These are phyloP conservation scores for Lathyrus aphaca DNA, from an alignment of 306 rosid genomes.

Conservation along the genomic window DNA sequence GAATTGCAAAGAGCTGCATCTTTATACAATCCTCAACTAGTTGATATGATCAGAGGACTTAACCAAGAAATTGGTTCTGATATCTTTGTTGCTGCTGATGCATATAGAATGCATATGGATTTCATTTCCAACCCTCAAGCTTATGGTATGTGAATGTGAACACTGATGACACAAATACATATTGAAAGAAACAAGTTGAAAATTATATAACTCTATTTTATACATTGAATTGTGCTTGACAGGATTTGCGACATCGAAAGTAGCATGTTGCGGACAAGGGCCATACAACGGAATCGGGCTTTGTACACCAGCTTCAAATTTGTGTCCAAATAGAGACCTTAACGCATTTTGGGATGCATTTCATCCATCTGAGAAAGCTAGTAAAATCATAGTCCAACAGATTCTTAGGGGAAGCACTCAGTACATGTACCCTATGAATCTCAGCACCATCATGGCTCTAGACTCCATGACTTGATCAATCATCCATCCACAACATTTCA, in stretches of 20 bases:
- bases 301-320: slow-evolving; percentile 63
- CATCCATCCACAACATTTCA: not conserved
- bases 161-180: too few relatives aligned
- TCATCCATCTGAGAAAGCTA: slow-evolving; percentile 80
- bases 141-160: slow-evolving; percentile 50
- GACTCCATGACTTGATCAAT: slow-evolving; percentile 48
- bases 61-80: slow-evolving; percentile 55
- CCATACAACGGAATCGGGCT: slow-evolving; percentile 79
- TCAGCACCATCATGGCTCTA: slow-evolving; percentile 64
- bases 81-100: slow-evolving; percentile 64
- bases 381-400: slow-evolving; percentile 57
- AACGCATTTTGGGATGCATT: slow-evolving; percentile 86
- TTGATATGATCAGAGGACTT: slow-evolving; percentile 43
- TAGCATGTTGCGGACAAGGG: slow-evolving; percentile 83
- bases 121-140: slow-evolving; percentile 60
- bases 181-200: too few relatives aligned
- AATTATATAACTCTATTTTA: too few relatives aligned
- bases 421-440: slow-evolving; percentile 87
- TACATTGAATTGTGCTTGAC: slow-evolving; percentile 33
- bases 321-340: slow-evolving; percentile 69
- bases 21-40: slow-evolving; percentile 71
- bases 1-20: slow-evolving; percentile 73
- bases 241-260: slow-evolving; percentile 66
- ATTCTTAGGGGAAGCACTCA: slow-evolving; percentile 57
- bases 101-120: slow-evolving; percentile 62